Conservation (phyloP, 495 filamentous ascomycete genomes). For the Aspergillus sclerotiicarbonarius region DNA sequence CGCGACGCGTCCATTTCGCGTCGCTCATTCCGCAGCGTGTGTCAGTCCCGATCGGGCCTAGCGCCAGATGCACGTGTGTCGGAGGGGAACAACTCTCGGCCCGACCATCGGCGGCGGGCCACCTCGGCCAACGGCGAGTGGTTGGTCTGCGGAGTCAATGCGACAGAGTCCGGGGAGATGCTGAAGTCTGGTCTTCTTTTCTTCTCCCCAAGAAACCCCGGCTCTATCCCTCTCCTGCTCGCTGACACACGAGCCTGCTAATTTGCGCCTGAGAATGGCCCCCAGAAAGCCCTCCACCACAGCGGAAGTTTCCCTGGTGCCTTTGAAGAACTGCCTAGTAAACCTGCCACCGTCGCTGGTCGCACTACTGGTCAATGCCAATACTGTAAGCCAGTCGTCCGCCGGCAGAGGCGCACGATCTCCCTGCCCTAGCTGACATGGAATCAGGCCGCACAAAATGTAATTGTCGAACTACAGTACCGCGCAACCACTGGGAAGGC, state of each 20-base stretch:
- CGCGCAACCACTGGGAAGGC: conserved; percentile 42
- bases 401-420: neutral
- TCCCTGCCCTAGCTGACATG: neutral
- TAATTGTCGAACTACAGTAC: conserved; percentile 84
- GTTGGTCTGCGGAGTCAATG: conserved; percentile 26
- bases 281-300: conserved; percentile 66
- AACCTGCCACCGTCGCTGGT: conserved; percentile 88
- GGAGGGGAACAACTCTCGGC: conserved; percentile 36
- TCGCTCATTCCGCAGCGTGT: conserved; percentile 7
- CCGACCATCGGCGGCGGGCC: conserved; percentile 19
- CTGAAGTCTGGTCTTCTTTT: conserved; percentile 18
- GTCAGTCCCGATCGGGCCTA: conserved; percentile 15
- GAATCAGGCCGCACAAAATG: conserved; percentile 81
- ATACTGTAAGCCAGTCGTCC: conserved; percentile 62
- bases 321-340: conserved; percentile 89
- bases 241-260: conserved; percentile 7
- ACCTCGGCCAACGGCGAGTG: conserved; percentile 26
- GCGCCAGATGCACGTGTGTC: conserved; percentile 18
- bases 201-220: conserved; percentile 11
- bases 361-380: conserved; percentile 76
- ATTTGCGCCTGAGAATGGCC: conserved; percentile 49
- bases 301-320: conserved; percentile 75
- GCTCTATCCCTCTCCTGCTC: conserved; percentile 10
- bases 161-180: conserved; percentile 32
- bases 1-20: conserved; percentile 27